Conservation (phyloP, 2,329 filamentous ascomycete genomes). For the Paracoccidioides lutzii region DNA sequence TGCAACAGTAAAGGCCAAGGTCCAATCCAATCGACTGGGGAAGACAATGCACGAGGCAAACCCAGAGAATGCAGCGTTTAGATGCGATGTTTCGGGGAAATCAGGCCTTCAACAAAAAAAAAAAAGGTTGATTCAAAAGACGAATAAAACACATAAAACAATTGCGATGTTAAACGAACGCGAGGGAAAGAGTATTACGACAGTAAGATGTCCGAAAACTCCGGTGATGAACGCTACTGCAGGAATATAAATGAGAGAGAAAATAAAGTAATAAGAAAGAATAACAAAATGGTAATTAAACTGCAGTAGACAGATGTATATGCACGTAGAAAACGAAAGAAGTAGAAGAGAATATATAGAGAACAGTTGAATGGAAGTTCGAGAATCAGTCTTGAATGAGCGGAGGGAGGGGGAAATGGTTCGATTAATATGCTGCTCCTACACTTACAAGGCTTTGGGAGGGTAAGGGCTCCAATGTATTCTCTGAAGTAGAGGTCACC, state of each 20-base stretch:
- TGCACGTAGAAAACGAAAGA: conserved; percentile 4
- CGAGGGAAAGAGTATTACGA: background rate
- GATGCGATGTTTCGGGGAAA: conserved; percentile 3
- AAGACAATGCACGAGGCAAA: conserved; percentile 15
- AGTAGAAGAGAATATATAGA: conserved; percentile 13
- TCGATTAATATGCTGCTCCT: conserved; percentile 28
- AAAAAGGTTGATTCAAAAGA: conserved; percentile 27
- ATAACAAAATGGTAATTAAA: conserved; percentile 8
- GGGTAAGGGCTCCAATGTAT: conserved; percentile 31
- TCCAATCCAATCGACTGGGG: conserved; percentile 16
- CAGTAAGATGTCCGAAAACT: background rate
- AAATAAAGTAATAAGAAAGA: conserved; percentile 7
- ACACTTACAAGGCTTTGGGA: conserved; percentile 32
- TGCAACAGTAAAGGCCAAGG: conserved; percentile 13
- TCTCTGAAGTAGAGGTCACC: conserved; percentile 16
- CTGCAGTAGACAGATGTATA: conserved; percentile 12
- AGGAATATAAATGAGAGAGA: conserved; percentile 4
- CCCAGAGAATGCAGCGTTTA: conserved; percentile 18
- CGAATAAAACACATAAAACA: conserved; percentile 16
- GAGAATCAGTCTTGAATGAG: conserved; percentile 5
- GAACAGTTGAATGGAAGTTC: conserved; percentile 11
- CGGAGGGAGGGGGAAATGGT: conserved; percentile 1
- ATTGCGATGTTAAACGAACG: conserved; percentile 24
- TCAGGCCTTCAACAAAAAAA: conserved; percentile 7
- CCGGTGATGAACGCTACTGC: conserved; percentile 3